Conservation (phyloP, 352 stramenopile genomes). For the Phytophthora cactorum region DNA sequence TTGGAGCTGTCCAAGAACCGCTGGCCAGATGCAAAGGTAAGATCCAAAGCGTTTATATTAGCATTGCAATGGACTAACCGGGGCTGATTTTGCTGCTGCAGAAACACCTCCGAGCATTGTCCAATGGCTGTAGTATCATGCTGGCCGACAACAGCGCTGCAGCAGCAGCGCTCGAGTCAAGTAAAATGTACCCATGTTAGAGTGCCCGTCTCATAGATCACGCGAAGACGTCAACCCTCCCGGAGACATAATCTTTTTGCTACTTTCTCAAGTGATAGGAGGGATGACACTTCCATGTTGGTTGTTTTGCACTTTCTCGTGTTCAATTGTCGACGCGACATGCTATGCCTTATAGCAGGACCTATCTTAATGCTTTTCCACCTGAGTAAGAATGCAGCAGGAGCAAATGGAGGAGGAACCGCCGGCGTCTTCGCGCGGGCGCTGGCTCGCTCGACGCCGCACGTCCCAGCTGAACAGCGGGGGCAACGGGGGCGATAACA, state of each 20-base stretch:
- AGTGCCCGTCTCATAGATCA: conserved; percentile 23
- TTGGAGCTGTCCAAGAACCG: conserved; percentile 74
- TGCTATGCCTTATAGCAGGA: conserved; percentile 7
- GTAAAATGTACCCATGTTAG: conserved; percentile 22
- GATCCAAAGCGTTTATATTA: background rate
- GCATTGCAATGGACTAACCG: conserved; percentile 6
- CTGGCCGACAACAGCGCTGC: conserved; percentile 31
- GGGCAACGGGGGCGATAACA: conserved; percentile 22
- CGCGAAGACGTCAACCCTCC: conserved; percentile 8
- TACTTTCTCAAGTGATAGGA: background rate
- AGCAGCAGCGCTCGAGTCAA: background rate
- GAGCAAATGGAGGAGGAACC: conserved; percentile 27
- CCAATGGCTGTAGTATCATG: conserved; percentile 84
- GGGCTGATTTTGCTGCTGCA: conserved; percentile 11
- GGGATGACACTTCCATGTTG: conserved; percentile 12
- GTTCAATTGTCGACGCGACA: conserved; percentile 1
- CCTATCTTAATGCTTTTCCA: conserved; percentile 5
- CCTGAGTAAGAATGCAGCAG: conserved; percentile 3
- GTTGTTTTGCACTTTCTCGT: conserved; percentile 8
- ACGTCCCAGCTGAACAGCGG: conserved; percentile 22
- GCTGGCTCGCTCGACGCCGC: conserved; percentile 32
- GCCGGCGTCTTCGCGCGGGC: conserved; percentile 19
- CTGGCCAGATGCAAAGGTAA: conserved; percentile 71
- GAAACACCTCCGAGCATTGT: conserved; percentile 68
- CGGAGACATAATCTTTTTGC: background rate